Conservation (phyloP, 495 filamentous ascomycete genomes). For the Penicillium cinerascens region DNA sequence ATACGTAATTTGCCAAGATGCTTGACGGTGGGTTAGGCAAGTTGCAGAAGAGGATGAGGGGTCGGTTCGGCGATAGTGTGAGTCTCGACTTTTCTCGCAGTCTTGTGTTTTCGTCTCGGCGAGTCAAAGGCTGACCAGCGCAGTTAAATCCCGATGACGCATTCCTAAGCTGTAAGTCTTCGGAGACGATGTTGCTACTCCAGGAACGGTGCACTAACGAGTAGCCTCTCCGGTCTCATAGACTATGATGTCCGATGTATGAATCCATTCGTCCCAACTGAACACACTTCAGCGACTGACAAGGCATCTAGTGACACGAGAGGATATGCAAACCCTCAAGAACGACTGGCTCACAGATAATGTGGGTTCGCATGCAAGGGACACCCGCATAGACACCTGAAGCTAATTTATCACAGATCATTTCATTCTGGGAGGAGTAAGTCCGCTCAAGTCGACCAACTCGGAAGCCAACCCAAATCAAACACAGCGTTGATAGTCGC, state of each 20-base stretch:
- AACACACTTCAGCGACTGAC: conserved; percentile 11
- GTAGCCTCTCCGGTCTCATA: conserved; percentile 21
- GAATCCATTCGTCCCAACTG: conserved; percentile 15
- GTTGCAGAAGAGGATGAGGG: conserved; percentile 42
- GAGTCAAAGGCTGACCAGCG: conserved; percentile 5
- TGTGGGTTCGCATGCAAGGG: conserved; percentile 48
- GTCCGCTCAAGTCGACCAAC: conserved; percentile 21
- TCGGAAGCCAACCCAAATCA: neutral
- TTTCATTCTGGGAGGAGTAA: conserved; percentile 98
- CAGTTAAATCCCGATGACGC: conserved; percentile 68
- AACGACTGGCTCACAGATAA: conserved; percentile 99
- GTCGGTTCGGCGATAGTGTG: conserved; percentile 42
- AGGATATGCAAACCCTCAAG: conserved; percentile 83
- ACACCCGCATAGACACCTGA: conserved; percentile 2
- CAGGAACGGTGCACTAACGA: conserved; percentile 10
- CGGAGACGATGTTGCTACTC: neutral
- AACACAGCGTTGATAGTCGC: conserved; percentile 9
- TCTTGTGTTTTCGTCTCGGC: neutral
- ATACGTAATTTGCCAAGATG: conserved; percentile 16
- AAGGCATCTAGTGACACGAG: conserved; percentile 59
- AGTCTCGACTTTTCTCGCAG: conserved; percentile 9
- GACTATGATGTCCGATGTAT: conserved; percentile 69
- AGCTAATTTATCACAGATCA: conserved; percentile 43
- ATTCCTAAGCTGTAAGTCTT: conserved; percentile 65
- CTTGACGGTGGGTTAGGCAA: conserved; percentile 39